These are phyloP conservation scores for Fusarium mexicanum DNA, from an alignment of 2,329 filamentous ascomycete genomes.

Conservation along the genomic window DNA sequence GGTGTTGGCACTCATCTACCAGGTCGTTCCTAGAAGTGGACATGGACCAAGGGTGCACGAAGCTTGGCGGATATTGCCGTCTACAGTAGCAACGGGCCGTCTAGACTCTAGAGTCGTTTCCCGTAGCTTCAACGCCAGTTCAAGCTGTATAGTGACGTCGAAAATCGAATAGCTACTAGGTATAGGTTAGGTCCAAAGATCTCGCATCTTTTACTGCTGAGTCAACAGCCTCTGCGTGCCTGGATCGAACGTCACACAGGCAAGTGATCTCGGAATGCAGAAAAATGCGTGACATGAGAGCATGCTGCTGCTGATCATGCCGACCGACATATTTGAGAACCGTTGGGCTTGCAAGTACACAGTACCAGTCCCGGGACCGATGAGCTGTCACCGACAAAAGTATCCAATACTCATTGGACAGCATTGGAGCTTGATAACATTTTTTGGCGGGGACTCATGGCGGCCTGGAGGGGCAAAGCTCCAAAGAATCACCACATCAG, in stretches of 20 bases:
- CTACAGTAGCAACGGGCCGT: constrained; percentile 18
- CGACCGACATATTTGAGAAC: constrained; percentile 22
- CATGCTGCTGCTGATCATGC: constrained; percentile 32
- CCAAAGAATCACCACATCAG: constrained; percentile 37
- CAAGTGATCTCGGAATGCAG: constrained; percentile 8
- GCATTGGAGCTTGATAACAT: constrained; percentile 18
- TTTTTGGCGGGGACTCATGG: constrained; percentile 35
- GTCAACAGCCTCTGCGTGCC: constrained; percentile 11
- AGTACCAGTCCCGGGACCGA: constrained; percentile 6
- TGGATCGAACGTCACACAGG: constrained; percentile 13
- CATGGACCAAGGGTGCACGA: background rate
- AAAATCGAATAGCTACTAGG: background rate
- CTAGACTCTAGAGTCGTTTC: constrained; percentile 11
- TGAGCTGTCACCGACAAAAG: constrained; percentile 7
- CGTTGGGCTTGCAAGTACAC: constrained; percentile 15
- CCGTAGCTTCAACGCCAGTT: constrained; percentile 17
- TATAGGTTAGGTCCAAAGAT: constrained; percentile 6
- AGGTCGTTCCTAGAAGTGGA: background rate
- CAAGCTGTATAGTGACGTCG: constrained; percentile 16
- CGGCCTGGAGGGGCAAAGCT: constrained; percentile 38
- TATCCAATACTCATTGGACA: constrained; percentile 30
- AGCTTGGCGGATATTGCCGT: constrained; percentile 19
- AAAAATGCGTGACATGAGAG: constrained; percentile 37
- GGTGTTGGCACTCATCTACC: background rate
- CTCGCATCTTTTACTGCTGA: background rate